Evolutionary conservation across 768 basidiomycete species (phyloP).

Genomic region (Rhodotorula diobovata): DNA sequence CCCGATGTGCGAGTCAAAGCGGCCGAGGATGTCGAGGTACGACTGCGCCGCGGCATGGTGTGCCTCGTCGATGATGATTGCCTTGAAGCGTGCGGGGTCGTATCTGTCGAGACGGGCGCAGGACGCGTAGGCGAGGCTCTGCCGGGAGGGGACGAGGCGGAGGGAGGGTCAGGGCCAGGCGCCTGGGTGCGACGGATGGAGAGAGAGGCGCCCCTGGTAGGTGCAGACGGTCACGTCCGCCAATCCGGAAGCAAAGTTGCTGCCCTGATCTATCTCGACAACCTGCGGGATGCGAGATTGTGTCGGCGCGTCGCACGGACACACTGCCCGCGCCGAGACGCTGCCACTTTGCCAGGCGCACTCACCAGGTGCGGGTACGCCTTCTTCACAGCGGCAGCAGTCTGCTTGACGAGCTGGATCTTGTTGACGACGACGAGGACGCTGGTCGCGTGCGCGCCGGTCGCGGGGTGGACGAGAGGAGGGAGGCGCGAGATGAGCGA

Average conservation of each 20-base stretch:
- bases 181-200: too few species aligned
- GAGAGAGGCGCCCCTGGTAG: conserved; percentile 51
- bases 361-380: conserved; percentile 63
- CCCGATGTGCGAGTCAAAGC: conserved; percentile 58
- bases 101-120: conserved; percentile 33
- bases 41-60: conserved; percentile 92
- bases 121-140: conserved; percentile 1
- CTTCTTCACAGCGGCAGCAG: conserved; percentile 64
- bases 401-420: conserved; percentile 81
- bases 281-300: not conserved
- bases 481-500: conserved; percentile 65
- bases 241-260: conserved; percentile 65
- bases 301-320: too few species aligned
- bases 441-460: conserved; percentile 1
- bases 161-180: not conserved
- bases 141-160: not conserved
- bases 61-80: conserved; percentile 52
- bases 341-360: too few species aligned
- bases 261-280: conserved; percentile 91
- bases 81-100: conserved; percentile 24
- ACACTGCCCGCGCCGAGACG: too few species aligned
- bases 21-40: conserved; percentile 68
- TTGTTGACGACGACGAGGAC: conserved; percentile 83
- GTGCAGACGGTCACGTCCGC: conserved; percentile 93
- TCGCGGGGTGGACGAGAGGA: conserved; percentile 41